Percentiles rank a stretch among this genome's conserved stretches.
Conservation (phyloP, 306 rosid genomes). For the peach (Prunus persica) region Prunus_persica_NCBIv2 NC_034010.1:2756501-2757000, state of each 20-base stretch:
- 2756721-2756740: neutral
- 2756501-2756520: constrained; percentile 91
- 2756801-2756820: constrained; percentile 56
- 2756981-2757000: constrained; percentile 74
- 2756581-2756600: constrained; percentile 79
- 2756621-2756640: constrained; percentile 63
- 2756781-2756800: constrained; percentile 55
- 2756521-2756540: constrained; percentile 75
- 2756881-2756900: constrained; percentile 87
- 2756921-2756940: constrained; percentile 85
- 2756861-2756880: constrained; percentile 82
- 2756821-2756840: constrained; percentile 85
- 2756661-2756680: neutral
- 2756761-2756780: constrained; percentile 7
- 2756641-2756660: constrained; percentile 12
- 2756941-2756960: constrained; percentile 90
- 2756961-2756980: constrained; percentile 58
- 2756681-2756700: neutral
- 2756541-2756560: constrained; percentile 86
- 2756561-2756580: constrained; percentile 69
- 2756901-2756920: constrained; percentile 91
- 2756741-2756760: neutral
- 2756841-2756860: constrained; percentile 85
- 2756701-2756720: neutral
- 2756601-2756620: constrained; percentile 39